These are phyloP conservation scores for Sugiyamaella chiloensis DNA, from an alignment of 805 yeast species.

Conservation along the genomic window DNA sequence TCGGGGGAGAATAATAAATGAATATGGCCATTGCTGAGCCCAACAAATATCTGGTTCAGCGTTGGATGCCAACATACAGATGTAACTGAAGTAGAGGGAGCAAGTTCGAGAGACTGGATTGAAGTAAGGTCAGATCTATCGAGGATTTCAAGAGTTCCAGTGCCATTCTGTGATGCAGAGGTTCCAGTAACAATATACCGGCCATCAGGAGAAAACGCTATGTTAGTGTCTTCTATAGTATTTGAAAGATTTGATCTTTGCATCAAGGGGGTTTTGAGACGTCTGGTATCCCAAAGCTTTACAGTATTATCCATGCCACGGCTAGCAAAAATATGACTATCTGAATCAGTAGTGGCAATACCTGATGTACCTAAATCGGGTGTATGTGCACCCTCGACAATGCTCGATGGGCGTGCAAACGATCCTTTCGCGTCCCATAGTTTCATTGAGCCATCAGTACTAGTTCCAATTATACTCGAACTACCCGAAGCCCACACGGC, in stretches of 20 bases:
- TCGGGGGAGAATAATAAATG: constrained; percentile 30
- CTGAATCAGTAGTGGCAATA: constrained; percentile 3
- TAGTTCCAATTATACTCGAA: constrained; percentile 19
- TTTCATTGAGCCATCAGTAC: constrained; percentile 25
- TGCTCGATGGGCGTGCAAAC: constrained; percentile 26
- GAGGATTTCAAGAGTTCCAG: constrained; percentile 25
- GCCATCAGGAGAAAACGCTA: constrained; percentile 28
- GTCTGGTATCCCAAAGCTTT: constrained; percentile 33
- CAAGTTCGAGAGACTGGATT: constrained; percentile 18
- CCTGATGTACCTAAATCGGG: constrained; percentile 17
- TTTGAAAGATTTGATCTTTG: constrained; percentile 18
- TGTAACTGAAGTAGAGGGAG: constrained; percentile 11
- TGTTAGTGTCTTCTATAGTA: constrained; percentile 20
- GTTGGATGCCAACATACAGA: constrained; percentile 28
- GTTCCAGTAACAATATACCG: constrained; percentile 28
- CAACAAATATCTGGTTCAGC: constrained; percentile 33
- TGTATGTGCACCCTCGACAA: constrained; percentile 25
- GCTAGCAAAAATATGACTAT: constrained; percentile 22
- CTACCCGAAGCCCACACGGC: constrained; percentile 24
- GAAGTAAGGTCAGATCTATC: constrained; percentile 31
- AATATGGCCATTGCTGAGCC: constrained; percentile 29
- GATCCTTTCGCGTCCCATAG: constrained; percentile 31
- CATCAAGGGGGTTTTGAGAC: constrained; percentile 23
- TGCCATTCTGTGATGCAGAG: constrained; percentile 6
- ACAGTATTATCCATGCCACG: constrained; percentile 25